Conservation (phyloP, 192 early-diverging fungal species). For the Entrophospora sp. region DNA sequence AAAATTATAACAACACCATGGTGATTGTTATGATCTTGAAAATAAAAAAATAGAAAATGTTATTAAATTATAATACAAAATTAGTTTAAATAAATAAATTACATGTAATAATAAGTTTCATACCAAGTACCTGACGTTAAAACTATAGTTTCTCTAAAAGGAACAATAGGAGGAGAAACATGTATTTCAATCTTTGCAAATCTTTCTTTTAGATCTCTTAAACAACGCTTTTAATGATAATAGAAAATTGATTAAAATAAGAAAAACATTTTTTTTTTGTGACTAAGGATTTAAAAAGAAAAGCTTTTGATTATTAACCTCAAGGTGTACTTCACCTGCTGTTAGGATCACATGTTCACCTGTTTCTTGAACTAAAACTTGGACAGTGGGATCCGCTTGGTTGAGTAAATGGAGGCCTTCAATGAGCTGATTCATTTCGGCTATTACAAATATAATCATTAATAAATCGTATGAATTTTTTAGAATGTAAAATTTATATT, state of each 20-base stretch:
- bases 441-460: slow-evolving; percentile 21
- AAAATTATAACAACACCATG: slow-evolving; percentile 52
- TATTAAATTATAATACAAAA: too few species aligned
- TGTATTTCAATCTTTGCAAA: slow-evolving; percentile 93
- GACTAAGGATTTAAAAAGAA: neutral
- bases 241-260: neutral
- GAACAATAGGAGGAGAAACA: slow-evolving; percentile 91
- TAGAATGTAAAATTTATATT: too few species aligned
- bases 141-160: slow-evolving; percentile 91
- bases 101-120: neutral
- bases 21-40: slow-evolving; percentile 44
- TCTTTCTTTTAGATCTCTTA: slow-evolving; percentile 87
- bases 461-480: neutral
- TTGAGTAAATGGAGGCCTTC: slow-evolving; percentile 85
- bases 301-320: slow-evolving; percentile 33
- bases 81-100: neutral
- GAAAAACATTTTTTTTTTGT: slow-evolving; percentile 5
- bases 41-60: too few species aligned
- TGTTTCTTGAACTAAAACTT: slow-evolving; percentile 85
- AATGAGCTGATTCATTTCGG: slow-evolving; percentile 78
- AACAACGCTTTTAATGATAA: slow-evolving; percentile 65
- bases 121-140: slow-evolving; percentile 26
- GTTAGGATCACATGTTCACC: slow-evolving; percentile 96
- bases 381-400: slow-evolving; percentile 90
- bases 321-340: slow-evolving; percentile 94